Base-by-base conservation (phyloP, 2,329 filamentous ascomycete genomes). In the Verticillium tricorpus region DNA sequence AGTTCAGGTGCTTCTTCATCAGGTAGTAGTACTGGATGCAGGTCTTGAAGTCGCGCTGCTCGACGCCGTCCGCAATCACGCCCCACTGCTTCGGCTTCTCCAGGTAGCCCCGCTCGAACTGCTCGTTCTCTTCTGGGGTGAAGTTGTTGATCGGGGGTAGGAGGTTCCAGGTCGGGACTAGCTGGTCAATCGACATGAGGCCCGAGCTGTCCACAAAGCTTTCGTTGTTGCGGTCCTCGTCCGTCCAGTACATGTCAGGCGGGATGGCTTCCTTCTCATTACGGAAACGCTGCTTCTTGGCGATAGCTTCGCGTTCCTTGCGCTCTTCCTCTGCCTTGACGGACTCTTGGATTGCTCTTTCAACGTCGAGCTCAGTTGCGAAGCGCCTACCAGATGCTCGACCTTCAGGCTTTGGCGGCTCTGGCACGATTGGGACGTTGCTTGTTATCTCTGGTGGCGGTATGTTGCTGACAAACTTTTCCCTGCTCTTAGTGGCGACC, bases 21-120 rank as follows among this genome's bases (percentile, higher is more conserved):
- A 91, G 82, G 73, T 95, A 95, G 75, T 95, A 95, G 73, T 93
- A 92, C 71, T 92, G 89, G 67, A 95, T 95, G 73, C 89, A 92
- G 56, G 90, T 85, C 66, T 89, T 89, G 74, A 92, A 93, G 68
- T 90, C 87, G 28, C 91, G 86, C 34, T 83, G 81, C 0, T 84
- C 83, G 6, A 94, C 77, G 28, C 82, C 81, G 62, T 89, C 86
- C 5, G 91, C 89, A 62, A 95, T 87, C 68, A 86, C 87, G 61
- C 90, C 89, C 90, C 90, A 95, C 70, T 93, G 90, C 80, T 95
- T 95, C 0, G 90, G 89, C 62, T 84, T 85, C 64, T 92, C 89
- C 58, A 91, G 81, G 69, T 92, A 94, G 12, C 86, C 83, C 67
- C 89, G 87, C 67, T 93, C 89, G 70, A 95, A 93, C 32, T 84